Base-by-base conservation (phyloP, 2,329 filamentous ascomycete species). In the Ophiostoma piceae region DNA sequence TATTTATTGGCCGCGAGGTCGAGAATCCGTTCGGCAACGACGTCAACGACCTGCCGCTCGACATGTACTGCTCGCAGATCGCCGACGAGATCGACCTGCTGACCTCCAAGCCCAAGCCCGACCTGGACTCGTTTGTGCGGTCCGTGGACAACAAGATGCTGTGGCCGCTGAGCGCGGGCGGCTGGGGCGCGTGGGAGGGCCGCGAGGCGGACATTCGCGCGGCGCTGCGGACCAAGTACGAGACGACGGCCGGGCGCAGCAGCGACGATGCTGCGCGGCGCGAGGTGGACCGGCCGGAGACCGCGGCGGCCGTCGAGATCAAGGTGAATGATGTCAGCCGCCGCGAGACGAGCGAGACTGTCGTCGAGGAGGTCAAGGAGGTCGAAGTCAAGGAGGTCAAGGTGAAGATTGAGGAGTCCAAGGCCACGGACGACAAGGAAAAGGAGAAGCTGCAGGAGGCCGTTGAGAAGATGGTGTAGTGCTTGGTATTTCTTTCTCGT, bases 21-120 rank as follows among this genome's bases (percentile, higher is more conserved):
- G 88, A 90, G 75, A 88, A 90, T 74, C 88, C 88, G 1, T 90
- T 90, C 75, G 88, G 88, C 62, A 80, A 84, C 69, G 88, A 90
- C 73, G 88, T 90, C 71, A 90, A 90, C 74, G 88, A 90, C 76
- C 80, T 89, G 37, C 85, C 86, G 2, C 81, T 89, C 12, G 88
- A 90, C 75, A 79, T 80, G 1, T 91, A 86, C 80, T 90, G 88
- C 77, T 82, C 85, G 35, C 86, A 89, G 74, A 80, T 91, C n/a
- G 85, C 87, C 32, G 78, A 82, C 65, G 88, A 91, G 74, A 82
- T 91, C 67, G 87, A 90, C 73, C 83, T 87, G 47, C 83, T 90
- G 72, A 85, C 86, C 7, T 82, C 83, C 78, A 57, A 57, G 51
- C 51, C 22, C n/a, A 57, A 57, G 51, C 51, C 51, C n/a, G 51